A percentile compares a stretch with the other conserved stretches of the same genome.
Conservation (phyloP, 768 basidiomycete genomes). For the Naganishia vaughanmartiniae region DNA sequence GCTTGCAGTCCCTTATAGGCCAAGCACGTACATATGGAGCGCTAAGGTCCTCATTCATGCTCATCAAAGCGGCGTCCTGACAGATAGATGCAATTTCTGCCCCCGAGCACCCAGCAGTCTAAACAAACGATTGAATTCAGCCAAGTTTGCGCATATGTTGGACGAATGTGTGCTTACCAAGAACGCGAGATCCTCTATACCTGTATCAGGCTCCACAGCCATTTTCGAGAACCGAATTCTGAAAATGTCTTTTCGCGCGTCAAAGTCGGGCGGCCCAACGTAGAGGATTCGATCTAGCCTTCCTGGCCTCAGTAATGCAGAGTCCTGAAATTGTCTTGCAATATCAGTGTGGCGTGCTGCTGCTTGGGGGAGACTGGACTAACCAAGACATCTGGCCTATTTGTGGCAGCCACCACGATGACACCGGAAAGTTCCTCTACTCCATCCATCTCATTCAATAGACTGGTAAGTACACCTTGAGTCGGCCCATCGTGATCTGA, state of each 20-base stretch:
- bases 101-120: constrained; percentile 95
- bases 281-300: constrained; percentile 90
- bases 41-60: constrained; percentile 83
- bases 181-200: constrained; percentile 65
- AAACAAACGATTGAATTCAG: not conserved
- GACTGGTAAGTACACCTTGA: constrained; percentile 84
- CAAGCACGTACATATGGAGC: constrained; percentile 64
- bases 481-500: constrained; percentile 58
- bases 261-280: constrained; percentile 83
- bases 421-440: constrained; percentile 92
- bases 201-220: constrained; percentile 70
- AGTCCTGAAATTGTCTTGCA: constrained; percentile 62
- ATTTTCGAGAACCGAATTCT: constrained; percentile 72
- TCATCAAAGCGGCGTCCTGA: constrained; percentile 88
- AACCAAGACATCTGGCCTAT: constrained; percentile 87
- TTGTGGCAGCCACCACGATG: constrained; percentile 93
- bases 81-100: constrained; percentile 89
- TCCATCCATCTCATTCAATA: constrained; percentile 98
- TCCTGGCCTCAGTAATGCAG: constrained; percentile 91
- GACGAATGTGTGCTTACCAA: constrained; percentile 57
- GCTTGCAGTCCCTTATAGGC: not conserved
- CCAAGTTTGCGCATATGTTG: not conserved
- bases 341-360: not conserved
- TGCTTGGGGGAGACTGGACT: constrained; percentile 47
- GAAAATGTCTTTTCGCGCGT: constrained; percentile 79